Evolutionary conservation across 1,139 yeast genomes (phyloP).

Genomic region (Scheffersomyces cryptocercus): DNA sequence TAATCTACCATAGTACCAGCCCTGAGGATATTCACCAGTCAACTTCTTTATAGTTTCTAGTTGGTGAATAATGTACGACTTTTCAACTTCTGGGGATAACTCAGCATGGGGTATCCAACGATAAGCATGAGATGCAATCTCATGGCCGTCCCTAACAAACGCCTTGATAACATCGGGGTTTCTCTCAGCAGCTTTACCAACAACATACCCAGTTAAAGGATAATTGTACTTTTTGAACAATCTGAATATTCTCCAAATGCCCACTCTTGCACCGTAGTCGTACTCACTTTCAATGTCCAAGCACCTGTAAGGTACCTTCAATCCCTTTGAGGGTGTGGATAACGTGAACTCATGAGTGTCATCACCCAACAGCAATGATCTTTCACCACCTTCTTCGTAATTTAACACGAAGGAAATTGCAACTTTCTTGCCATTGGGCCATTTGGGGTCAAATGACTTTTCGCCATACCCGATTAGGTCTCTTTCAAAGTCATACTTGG

Average conservation of each 20-base stretch:
- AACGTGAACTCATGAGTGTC: slow-evolving; percentile 25
- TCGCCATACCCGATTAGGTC: slow-evolving; percentile 37
- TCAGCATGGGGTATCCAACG: slow-evolving; percentile 36
- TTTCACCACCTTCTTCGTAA: slow-evolving; percentile 23
- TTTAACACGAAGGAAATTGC: slow-evolving; percentile 36
- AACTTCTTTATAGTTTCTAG: slow-evolving; percentile 12
- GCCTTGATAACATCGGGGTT: slow-evolving; percentile 31
- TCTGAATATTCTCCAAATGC: slow-evolving; percentile 34
- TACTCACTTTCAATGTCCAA: slow-evolving; percentile 30
- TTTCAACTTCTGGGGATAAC: slow-evolving; percentile 15
- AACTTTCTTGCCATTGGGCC: slow-evolving; percentile 33
- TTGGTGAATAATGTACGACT: slow-evolving; percentile 17
- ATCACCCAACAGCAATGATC: slow-evolving; percentile 32
- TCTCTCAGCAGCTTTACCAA: slow-evolving; percentile 35
- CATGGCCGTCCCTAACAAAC: slow-evolving; percentile 36
- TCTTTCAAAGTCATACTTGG: slow-evolving; percentile 9
- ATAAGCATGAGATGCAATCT: slow-evolving; percentile 38
- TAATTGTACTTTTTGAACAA: slow-evolving; percentile 26
- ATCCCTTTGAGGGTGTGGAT: slow-evolving; percentile 17
- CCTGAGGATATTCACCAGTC: slow-evolving; percentile 31
- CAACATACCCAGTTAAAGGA: slow-evolving; percentile 36
- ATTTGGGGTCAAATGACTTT: slow-evolving; percentile 25
- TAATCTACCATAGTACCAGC: slow-evolving; percentile 35
- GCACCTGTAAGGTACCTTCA: slow-evolving; percentile 14
- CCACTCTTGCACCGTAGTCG: slow-evolving; percentile 32